A percentile compares a stretch with the other conserved stretches of the same genome.
phyloP scores from a whole-genome alignment of 306 rosid species.

The Argentina anserina region DNA sequence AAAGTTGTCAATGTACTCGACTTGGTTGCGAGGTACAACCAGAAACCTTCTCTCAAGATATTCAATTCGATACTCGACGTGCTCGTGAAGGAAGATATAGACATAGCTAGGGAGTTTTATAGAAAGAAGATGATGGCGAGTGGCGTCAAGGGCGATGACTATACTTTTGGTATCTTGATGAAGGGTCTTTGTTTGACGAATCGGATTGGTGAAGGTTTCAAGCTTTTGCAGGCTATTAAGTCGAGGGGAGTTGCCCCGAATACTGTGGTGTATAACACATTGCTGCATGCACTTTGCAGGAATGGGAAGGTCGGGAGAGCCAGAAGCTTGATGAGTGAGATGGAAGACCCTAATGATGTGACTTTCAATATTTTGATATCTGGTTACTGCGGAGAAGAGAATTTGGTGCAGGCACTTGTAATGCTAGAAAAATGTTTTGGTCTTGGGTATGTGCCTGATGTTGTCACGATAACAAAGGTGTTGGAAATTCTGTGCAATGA shows the following conservation, averaged over 20 bases:
- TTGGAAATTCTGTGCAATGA: slow-evolving; percentile 53
- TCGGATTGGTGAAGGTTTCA: slow-evolving; percentile 68
- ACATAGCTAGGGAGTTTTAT: slow-evolving; percentile 69
- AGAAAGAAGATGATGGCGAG: slow-evolving; percentile 62
- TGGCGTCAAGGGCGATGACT: slow-evolving; percentile 56
- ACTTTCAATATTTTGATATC: slow-evolving; percentile 64
- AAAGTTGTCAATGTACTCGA: slow-evolving; percentile 44
- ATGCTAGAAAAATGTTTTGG: slow-evolving; percentile 61
- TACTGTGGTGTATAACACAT: slow-evolving; percentile 60
- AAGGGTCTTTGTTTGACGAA: slow-evolving; percentile 69
- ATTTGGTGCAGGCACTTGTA: slow-evolving; percentile 66
- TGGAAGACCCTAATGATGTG: slow-evolving; percentile 52
- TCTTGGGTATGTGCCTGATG: slow-evolving; percentile 60
- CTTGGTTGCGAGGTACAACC: slow-evolving; percentile 43
- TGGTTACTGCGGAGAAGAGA: slow-evolving; percentile 57
- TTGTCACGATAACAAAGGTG: slow-evolving; percentile 55
- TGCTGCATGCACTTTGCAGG: slow-evolving; percentile 71
- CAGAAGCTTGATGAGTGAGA: slow-evolving; percentile 80
- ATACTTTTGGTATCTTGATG: slow-evolving; percentile 71
- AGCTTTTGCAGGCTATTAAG: slow-evolving; percentile 69
- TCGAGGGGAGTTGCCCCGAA: slow-evolving; percentile 50
- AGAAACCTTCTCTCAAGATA: slow-evolving; percentile 53
- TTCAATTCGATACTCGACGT: slow-evolving; percentile 63
- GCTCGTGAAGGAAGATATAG: slow-evolving; percentile 70
- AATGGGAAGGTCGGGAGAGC: slow-evolving; percentile 75